A percentile compares a stretch with the other conserved stretches of the same genome.
These are phyloP conservation scores for Aspergillus olivimuriae DNA, from an alignment of 495 filamentous ascomycete species.

Conservation along the genomic window DNA sequence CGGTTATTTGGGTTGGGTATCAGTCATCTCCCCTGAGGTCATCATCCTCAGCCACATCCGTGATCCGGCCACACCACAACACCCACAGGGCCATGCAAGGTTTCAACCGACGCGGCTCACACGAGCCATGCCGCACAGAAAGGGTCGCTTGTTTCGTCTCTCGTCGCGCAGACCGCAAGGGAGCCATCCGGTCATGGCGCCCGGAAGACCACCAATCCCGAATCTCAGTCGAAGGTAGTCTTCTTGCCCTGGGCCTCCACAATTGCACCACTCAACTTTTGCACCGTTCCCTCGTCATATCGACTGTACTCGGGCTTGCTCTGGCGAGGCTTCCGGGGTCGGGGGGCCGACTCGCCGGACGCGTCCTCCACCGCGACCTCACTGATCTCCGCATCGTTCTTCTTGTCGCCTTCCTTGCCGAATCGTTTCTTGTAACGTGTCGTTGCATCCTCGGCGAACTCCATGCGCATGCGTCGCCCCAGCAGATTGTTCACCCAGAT, in stretches of 20 bases:
- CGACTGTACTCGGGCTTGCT: conserved; percentile 30
- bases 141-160: no score
- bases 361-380: conserved; percentile 18
- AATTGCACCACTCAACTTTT: conserved; percentile 66
- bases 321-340: conserved; percentile 19
- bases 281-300: conserved; percentile 39
- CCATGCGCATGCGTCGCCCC: conserved; percentile 75
- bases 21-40: no score
- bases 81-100: no score
- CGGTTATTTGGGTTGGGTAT: no score
- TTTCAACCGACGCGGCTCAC: no score
- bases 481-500: conserved; percentile 77
- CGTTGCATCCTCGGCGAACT: conserved; percentile 86
- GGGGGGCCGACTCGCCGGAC: no score
- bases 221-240: conserved; percentile 65
- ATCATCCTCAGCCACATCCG: no score
- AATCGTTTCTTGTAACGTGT: conserved; percentile 89
- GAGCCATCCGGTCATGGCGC: no score
- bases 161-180: no score
- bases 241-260: conserved; percentile 79
- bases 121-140: no score
- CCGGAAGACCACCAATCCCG: no score
- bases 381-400: conserved; percentile 18
- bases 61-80: no score
- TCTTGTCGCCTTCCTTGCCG: conserved; percentile 57